Evolutionary conservation across 345 rosid genomes (phyloP).

Genomic region (Draba incana): DNA sequence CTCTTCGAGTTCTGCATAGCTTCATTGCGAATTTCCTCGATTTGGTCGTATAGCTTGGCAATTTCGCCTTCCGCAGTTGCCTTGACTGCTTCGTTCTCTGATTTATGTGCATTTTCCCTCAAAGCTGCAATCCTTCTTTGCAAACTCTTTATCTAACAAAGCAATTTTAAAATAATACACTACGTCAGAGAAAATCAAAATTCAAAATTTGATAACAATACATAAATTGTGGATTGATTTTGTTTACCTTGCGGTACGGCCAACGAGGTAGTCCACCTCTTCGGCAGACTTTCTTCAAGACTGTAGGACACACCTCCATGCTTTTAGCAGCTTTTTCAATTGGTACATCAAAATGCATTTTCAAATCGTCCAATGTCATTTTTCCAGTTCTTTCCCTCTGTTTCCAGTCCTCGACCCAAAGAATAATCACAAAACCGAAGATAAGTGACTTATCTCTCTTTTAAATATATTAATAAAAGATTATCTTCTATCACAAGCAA

Average conservation of each 20-base stretch:
- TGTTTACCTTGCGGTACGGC: constrained; percentile 24
- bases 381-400: constrained; percentile 27
- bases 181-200: no score
- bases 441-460: not conserved
- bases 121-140: not conserved
- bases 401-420: constrained; percentile 25
- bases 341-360: constrained; percentile 19
- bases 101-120: not conserved
- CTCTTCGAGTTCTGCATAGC: no score
- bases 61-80: not conserved
- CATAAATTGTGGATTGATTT: not conserved
- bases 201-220: no score
- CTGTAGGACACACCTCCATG: constrained; percentile 21
- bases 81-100: not conserved
- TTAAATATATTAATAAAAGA: not conserved
- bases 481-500: not conserved
- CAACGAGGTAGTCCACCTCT: constrained; percentile 14
- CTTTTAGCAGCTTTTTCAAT: constrained; percentile 24
- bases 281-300: constrained; percentile 21
- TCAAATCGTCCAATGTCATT: constrained; percentile 17
- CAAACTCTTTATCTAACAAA: constrained; percentile 6
- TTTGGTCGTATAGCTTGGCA: not conserved
- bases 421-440: constrained; percentile 4
- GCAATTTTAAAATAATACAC: no score
- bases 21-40: not conserved